These are phyloP conservation scores for Juncus inflexus DNA, from an alignment of 176 grass and related monocot genomes.

Conservation along the genomic window DNA sequence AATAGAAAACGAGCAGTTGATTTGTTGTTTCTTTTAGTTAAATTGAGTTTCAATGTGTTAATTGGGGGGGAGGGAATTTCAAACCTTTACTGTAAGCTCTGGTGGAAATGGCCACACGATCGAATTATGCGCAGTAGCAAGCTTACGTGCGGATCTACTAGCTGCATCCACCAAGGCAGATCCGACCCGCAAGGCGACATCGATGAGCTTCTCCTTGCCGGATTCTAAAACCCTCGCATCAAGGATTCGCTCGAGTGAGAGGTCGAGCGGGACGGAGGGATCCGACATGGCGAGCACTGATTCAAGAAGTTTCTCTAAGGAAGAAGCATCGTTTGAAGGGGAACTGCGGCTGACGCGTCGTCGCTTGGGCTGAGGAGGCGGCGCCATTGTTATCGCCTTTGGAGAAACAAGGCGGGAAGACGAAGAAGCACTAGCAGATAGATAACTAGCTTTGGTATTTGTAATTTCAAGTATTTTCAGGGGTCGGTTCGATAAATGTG, in stretches of 20 bases:
- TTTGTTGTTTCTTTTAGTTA: background rate
- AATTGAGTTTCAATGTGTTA: background rate
- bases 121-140: constrained; percentile 29
- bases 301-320: constrained; percentile 25
- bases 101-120: constrained; percentile 31
- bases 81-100: constrained; percentile 40
- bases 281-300: constrained; percentile 18
- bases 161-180: constrained; percentile 38
- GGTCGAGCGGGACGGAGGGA: constrained; percentile 28
- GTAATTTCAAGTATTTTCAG: too few relatives aligned
- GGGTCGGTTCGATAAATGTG: too few relatives aligned
- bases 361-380: constrained; percentile 1
- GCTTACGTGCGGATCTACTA: constrained; percentile 24
- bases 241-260: constrained; percentile 38
- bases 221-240: constrained; percentile 13
- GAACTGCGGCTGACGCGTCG: background rate
- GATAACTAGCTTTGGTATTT: too few relatives aligned
- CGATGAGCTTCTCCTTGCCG: constrained; percentile 30
- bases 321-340: background rate
- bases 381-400: background rate
- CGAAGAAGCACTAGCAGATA: too few relatives aligned
- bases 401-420: too few relatives aligned
- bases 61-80: background rate
- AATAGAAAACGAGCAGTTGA: background rate
- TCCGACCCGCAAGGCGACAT: constrained; percentile 13